These are phyloP conservation scores for Solanum microdontum DNA, from an alignment of 257 asterid genomes.

Conservation along the genomic window DNA sequence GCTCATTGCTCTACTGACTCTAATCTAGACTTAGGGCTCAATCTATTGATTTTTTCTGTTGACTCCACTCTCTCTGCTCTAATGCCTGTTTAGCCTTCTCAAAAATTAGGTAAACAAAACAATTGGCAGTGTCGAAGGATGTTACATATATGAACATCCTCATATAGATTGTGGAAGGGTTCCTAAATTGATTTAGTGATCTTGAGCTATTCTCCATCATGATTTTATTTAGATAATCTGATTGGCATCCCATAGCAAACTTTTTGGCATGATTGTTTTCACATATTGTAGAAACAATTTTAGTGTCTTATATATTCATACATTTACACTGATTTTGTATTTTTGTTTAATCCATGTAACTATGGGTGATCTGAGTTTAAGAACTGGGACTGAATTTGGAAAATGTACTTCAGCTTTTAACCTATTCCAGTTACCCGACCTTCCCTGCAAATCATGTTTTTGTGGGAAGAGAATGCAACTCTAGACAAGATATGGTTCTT, in stretches of 20 bases:
- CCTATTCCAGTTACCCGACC: background rate
- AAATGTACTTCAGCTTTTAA: background rate
- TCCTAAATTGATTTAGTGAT: background rate
- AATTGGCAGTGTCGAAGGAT: background rate
- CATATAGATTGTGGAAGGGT: background rate
- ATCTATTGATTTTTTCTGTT: background rate
- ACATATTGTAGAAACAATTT: background rate
- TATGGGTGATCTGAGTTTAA: background rate
- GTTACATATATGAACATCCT: background rate
- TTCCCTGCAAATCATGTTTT: background rate
- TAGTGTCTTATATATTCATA: background rate
- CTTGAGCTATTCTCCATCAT: background rate
- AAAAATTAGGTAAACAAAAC: background rate
- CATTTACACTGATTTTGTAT: background rate
- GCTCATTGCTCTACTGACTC: background rate
- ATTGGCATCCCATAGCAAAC: background rate
- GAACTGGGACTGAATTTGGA: background rate
- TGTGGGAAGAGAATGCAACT: background rate
- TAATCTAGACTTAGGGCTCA: background rate
- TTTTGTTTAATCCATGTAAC: background rate
- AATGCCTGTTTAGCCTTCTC: background rate
- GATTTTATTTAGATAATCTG: background rate
- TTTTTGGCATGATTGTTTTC: background rate
- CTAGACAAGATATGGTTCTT: background rate
- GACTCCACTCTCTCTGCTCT: background rate